These are phyloP conservation scores for Psilocybe mexicana DNA, from an alignment of 1,284 basidiomycete genomes.

Conservation along the genomic window DNA sequence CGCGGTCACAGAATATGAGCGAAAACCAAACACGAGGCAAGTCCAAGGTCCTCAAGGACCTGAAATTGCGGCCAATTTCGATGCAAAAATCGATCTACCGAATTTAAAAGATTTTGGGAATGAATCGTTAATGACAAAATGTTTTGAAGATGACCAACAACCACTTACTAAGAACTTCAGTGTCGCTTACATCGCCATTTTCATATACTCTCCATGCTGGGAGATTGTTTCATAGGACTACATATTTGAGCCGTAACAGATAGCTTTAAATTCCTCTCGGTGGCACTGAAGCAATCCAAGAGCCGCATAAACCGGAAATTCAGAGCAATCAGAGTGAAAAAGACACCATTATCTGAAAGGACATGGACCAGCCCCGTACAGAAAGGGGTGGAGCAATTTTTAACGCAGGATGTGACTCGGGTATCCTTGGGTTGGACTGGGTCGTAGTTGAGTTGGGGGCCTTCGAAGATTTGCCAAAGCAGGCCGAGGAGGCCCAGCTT, in stretches of 20 bases:
- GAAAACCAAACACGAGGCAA: conserved; percentile 6
- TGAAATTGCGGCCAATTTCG: not conserved
- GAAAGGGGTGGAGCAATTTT: conserved; percentile 1
- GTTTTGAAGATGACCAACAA: conserved; percentile 3
- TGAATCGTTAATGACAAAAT: conserved; percentile 1
- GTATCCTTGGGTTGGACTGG: conserved; percentile 11
- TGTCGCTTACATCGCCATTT: not conserved
- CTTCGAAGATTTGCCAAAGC: not conserved
- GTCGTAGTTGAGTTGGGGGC: not conserved
- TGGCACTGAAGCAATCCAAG: not conserved
- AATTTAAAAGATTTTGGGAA: conserved; percentile 4
- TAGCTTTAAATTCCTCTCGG: not conserved
- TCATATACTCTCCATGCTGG: not conserved
- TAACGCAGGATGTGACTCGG: not conserved
- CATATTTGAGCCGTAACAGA: not conserved
- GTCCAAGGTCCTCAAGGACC: conserved; percentile 12
- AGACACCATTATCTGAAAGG: not conserved
- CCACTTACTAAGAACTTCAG: not conserved
- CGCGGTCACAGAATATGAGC: conserved; percentile 16
- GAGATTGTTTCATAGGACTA: not conserved
- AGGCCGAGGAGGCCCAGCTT: too few relatives aligned
- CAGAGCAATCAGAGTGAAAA: not conserved
- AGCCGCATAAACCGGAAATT: not conserved
- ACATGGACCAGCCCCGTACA: not conserved
- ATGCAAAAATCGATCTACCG: not conserved